Conservation (phyloP, 176 grass and related monocot species). For the Carex scoparia region DNA sequence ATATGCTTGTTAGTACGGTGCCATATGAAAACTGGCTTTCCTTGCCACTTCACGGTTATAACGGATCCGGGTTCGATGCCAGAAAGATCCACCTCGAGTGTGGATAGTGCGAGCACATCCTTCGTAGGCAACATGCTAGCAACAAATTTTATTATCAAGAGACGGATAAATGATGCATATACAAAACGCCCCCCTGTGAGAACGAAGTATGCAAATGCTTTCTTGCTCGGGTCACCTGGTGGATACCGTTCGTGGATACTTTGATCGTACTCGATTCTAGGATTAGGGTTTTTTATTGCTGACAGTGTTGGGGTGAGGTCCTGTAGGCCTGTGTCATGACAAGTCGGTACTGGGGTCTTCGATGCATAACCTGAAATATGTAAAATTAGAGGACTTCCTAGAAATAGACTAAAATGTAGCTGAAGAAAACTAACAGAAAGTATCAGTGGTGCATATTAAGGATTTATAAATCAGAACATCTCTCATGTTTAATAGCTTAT, state of each 20-base stretch:
- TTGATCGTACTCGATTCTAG: slow-evolving; percentile 64
- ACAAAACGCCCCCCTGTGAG: slow-evolving; percentile 73
- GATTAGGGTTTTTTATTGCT: slow-evolving; percentile 57
- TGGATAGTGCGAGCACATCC: slow-evolving; percentile 69
- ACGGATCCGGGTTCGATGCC: slow-evolving; percentile 71
- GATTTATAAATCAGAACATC: neutral
- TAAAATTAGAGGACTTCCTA: neutral
- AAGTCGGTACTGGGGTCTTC: slow-evolving; percentile 6
- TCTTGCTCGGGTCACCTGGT: slow-evolving; percentile 78
- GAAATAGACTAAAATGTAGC: neutral
- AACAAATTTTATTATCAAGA: slow-evolving; percentile 73
- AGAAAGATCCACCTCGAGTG: slow-evolving; percentile 74
- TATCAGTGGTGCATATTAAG: neutral
- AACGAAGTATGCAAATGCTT: slow-evolving; percentile 88
- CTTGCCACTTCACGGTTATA: slow-evolving; percentile 81
- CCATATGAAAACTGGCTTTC: slow-evolving; percentile 87
- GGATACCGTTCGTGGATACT: slow-evolving; percentile 60
- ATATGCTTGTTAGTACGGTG: slow-evolving; percentile 63
- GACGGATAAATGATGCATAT: slow-evolving; percentile 68
- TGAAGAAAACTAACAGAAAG: neutral
- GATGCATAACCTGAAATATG: slow-evolving; percentile 20
- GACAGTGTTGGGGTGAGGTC: slow-evolving; percentile 47
- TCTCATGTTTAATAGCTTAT: neutral
- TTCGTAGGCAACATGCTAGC: slow-evolving; percentile 75
- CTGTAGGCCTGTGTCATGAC: neutral